phyloP scores from a whole-genome alignment of 23 red algal species.

The Pyropia yezoensis region DNA sequence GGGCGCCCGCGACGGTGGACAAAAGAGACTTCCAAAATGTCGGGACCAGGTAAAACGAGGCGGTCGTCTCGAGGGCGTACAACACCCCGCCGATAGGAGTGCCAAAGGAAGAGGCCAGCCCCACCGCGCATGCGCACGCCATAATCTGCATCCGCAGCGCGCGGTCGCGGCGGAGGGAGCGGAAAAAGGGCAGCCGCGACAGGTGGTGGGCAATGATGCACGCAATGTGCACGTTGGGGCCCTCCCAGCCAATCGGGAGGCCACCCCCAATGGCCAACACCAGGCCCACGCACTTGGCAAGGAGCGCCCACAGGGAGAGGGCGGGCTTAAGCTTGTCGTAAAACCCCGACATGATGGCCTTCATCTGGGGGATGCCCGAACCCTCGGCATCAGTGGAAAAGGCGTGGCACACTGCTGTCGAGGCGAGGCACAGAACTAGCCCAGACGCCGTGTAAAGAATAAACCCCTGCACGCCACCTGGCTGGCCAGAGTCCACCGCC shows the following conservation, averaged over 20 bases:
- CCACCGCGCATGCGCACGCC: conserved; percentile 95
- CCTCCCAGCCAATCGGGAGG: conserved; percentile 98
- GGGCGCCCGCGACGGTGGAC: conserved; percentile 69
- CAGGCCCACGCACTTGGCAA: conserved; percentile 88
- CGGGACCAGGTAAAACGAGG: conserved; percentile 93
- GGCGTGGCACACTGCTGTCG: conserved; percentile 69
- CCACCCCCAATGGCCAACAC: conserved; percentile 93
- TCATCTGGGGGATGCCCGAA: conserved; percentile 96
- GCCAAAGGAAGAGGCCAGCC: conserved; percentile 90
- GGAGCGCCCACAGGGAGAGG: conserved; percentile 73
- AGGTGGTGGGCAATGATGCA: conserved; percentile 99
- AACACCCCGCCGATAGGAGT: conserved; percentile 94
- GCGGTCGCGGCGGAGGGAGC: conserved; percentile 56
- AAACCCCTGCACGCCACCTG: conserved; percentile 14
- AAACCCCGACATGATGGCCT: conserved; percentile 96
- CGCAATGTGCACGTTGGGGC: conserved; percentile 95
- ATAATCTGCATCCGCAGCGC: conserved; percentile 94
- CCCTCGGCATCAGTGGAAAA: conserved; percentile 89
- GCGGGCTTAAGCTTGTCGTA: conserved; percentile 85
- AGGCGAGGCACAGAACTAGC: conserved; percentile 64
- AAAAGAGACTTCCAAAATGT: conserved; percentile 94
- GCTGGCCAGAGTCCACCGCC: neutral
- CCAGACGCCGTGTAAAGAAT: conserved; percentile 64
- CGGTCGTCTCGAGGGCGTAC: conserved; percentile 93
- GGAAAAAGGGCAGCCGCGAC: conserved; percentile 78